These are phyloP conservation scores for Acrocalymma vagum DNA, from an alignment of 2,329 filamentous ascomycete genomes.

Conservation along the genomic window DNA sequence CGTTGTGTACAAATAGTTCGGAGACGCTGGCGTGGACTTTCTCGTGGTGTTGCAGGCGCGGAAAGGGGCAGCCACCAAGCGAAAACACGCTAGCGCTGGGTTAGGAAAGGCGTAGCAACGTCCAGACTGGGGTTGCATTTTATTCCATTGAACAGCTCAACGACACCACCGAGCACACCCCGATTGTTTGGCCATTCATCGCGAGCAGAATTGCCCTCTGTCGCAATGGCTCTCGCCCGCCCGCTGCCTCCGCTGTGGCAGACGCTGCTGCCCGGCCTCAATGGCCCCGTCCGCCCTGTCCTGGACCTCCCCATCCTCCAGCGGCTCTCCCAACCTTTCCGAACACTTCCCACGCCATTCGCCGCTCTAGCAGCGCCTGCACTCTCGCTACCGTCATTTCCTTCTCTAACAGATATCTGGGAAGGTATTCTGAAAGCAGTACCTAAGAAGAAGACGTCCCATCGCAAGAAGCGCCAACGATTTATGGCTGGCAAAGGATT, in stretches of 20 bases:
- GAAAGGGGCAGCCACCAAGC: constrained; percentile 52
- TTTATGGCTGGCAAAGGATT: constrained; percentile 96
- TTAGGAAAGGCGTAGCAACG: constrained; percentile 34
- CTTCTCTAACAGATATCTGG: constrained; percentile 81
- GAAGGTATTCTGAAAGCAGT: constrained; percentile 91
- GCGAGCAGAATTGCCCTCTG: constrained; percentile 7
- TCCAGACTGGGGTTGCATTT: constrained; percentile 35
- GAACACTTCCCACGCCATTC: constrained; percentile 70
- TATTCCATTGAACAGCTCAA: constrained; percentile 40
- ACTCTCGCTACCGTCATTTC: constrained; percentile 47
- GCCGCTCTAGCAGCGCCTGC: constrained; percentile 60
- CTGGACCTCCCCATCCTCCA: constrained; percentile 52
- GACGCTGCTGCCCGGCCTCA: constrained; percentile 63
- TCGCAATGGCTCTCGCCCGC: constrained; percentile 50
- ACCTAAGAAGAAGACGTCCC: constrained; percentile 98
- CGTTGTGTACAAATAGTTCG: constrained; percentile 38
- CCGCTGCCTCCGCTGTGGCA: constrained; percentile 53
- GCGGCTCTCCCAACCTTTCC: constrained; percentile 57
- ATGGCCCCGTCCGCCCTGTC: constrained; percentile 51
- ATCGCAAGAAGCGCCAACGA: constrained; percentile 91
- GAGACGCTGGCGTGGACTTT: constrained; percentile 47
- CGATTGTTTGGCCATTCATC: constrained; percentile 10
- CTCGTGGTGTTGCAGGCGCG: constrained; percentile 45
- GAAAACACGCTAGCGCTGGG: constrained; percentile 40
- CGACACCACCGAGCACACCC: constrained; percentile 15